phyloP scores from a whole-genome alignment of 169 alveolate genomes.

The Plasmodium inui region DNA sequence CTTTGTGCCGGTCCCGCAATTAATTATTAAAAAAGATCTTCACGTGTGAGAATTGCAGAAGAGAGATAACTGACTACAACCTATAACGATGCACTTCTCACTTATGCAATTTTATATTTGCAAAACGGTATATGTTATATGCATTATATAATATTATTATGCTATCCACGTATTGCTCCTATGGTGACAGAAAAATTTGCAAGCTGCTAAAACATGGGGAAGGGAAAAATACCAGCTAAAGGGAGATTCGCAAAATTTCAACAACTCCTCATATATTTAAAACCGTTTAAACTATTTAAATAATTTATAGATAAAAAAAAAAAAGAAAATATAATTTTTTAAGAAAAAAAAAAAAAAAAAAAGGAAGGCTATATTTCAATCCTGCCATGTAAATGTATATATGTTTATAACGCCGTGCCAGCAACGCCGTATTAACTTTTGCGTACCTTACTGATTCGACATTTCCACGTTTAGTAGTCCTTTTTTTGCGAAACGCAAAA shows the following conservation, averaged over 20 bases:
- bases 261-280: neutral
- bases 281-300: neutral
- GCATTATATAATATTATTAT: too few species aligned
- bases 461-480: neutral
- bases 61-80: neutral
- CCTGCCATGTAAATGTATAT: neutral
- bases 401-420: neutral
- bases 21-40: neutral
- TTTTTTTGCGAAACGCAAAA: neutral
- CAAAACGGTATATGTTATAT: neutral
- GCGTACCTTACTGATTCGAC: neutral
- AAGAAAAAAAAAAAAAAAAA: neutral
- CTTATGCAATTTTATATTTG: neutral
- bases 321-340: neutral
- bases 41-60: neutral
- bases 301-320: neutral
- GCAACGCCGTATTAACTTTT: neutral
- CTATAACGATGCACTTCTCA: neutral
- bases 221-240: neutral
- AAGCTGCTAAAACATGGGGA: neutral
- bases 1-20: neutral
- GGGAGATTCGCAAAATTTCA: neutral
- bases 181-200: neutral
- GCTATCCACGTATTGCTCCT: neutral
- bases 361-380: neutral